Evolutionary conservation across 2,329 filamentous ascomycete species (phyloP).

Genomic region (Monilinia aucupariae): DNA sequence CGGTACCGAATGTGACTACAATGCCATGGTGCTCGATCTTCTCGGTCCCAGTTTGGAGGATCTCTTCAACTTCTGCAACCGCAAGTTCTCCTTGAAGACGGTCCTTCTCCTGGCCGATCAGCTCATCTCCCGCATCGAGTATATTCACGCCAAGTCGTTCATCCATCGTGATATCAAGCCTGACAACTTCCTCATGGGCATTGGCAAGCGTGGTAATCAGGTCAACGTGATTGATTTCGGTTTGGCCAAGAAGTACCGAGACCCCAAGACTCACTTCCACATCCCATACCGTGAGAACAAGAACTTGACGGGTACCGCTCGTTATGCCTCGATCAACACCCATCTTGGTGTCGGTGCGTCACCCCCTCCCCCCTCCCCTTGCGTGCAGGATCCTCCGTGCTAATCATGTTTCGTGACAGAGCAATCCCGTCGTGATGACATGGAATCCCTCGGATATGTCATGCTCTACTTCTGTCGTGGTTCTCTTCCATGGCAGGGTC

Average conservation of each 20-base stretch:
- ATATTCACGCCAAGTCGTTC: constrained; percentile 99
- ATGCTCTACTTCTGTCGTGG: constrained; percentile 99
- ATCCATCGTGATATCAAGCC: constrained; percentile 99
- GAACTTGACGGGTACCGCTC: constrained; percentile 97
- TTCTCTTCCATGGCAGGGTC: constrained; percentile 95
- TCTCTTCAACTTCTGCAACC: constrained; percentile 99
- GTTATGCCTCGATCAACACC: constrained; percentile 98
- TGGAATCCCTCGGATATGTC: constrained; percentile 98
- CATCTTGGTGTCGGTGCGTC: constrained; percentile 83
- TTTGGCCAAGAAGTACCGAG: constrained; percentile 98
- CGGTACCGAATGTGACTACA: constrained; percentile 98
- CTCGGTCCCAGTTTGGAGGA: constrained; percentile 94
- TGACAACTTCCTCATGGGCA: constrained; percentile 99
- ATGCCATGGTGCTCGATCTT: constrained; percentile 98
- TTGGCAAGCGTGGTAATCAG: constrained; percentile 98
- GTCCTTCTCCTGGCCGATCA: constrained; percentile 94
- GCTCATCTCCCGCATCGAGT: constrained; percentile 98
- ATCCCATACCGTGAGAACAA: constrained; percentile 99
- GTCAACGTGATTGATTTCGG: constrained; percentile 99
- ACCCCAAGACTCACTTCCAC: constrained; percentile 99
- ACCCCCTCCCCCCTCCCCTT: neutral
- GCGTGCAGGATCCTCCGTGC: constrained; percentile 31
- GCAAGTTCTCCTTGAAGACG: constrained; percentile 98
- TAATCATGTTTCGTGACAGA: constrained; percentile 46
- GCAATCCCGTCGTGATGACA: constrained; percentile 97